Conservation (phyloP, 73 alveolate species). For the Effrenium voratum region DNA sequence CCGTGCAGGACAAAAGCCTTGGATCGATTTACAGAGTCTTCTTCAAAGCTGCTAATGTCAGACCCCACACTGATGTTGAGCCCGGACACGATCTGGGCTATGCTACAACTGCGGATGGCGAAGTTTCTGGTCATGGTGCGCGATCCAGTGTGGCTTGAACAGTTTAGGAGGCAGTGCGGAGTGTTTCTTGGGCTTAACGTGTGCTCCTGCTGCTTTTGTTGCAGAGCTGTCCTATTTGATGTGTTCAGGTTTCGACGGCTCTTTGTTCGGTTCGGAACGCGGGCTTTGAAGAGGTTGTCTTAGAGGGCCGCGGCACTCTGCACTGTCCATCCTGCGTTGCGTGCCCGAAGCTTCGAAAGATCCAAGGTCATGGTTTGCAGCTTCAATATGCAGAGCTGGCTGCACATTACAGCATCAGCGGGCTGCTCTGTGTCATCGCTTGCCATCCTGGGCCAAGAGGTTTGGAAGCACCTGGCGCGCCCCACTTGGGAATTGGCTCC, state of each 20-base stretch:
- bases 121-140: constrained; percentile 2
- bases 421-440: neutral
- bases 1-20: neutral
- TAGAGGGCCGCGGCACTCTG: too few species aligned
- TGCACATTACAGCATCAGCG: neutral
- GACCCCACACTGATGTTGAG: neutral
- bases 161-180: neutral
- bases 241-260: neutral
- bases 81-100: constrained; percentile 12
- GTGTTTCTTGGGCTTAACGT: neutral
- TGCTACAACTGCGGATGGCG: neutral
- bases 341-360: neutral
- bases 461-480: neutral
- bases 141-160: neutral
- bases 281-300: too few species aligned
- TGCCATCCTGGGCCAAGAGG: neutral
- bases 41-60: neutral
- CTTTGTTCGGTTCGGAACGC: too few species aligned
- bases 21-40: neutral
- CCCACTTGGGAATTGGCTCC: neutral
- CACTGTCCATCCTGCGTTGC: too few species aligned
- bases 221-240: neutral
- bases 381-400: neutral
- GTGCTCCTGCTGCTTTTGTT: neutral
- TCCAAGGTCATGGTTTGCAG: neutral